Conservation (phyloP, 2,329 filamentous ascomycete species). For the Pestalotiopsis sp. region DNA sequence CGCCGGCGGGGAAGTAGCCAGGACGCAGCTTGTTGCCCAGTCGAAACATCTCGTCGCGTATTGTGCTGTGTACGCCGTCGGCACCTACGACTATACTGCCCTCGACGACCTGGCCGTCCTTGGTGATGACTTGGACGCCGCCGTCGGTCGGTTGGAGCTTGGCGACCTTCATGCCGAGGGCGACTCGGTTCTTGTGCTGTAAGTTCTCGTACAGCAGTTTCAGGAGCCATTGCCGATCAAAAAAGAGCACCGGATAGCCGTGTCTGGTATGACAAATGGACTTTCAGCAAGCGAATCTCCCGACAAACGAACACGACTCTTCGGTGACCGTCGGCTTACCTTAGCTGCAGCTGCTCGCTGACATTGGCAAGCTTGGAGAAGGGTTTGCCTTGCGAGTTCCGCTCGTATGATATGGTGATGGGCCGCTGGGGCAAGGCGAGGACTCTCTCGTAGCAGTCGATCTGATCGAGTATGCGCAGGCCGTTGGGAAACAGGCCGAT, state of each 20-base stretch:
- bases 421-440: not conserved
- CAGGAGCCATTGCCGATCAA: constrained; percentile 39
- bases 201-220: constrained; percentile 37
- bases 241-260: constrained; percentile 35
- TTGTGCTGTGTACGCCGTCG: constrained; percentile 43
- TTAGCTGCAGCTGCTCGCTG: constrained; percentile 1
- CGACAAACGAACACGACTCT: not conserved
- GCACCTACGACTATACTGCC: constrained; percentile 42
- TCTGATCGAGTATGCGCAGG: constrained; percentile 50
- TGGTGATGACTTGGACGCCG: constrained; percentile 33
- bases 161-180: constrained; percentile 30
- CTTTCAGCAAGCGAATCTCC: too few relatives aligned
- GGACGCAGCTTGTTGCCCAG: constrained; percentile 25
- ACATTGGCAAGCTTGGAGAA: constrained; percentile 15
- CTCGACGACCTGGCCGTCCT: constrained; percentile 30
- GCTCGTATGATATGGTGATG: not conserved
- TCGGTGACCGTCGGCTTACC: not conserved
- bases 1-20: constrained; percentile 24
- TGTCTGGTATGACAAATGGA: constrained; percentile 19
- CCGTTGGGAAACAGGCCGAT: constrained; percentile 49
- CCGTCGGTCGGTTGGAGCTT: constrained; percentile 26
- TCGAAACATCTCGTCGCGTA: constrained; percentile 29
- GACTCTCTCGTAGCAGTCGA: constrained; percentile 40
- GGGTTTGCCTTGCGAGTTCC: constrained; percentile 18
- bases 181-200: constrained; percentile 35